A percentile compares a stretch with the other conserved stretches of the same genome.
Evolutionary conservation across 2,329 filamentous ascomycete genomes (phyloP).

Genomic region (Colletotrichum godetiae): DNA sequence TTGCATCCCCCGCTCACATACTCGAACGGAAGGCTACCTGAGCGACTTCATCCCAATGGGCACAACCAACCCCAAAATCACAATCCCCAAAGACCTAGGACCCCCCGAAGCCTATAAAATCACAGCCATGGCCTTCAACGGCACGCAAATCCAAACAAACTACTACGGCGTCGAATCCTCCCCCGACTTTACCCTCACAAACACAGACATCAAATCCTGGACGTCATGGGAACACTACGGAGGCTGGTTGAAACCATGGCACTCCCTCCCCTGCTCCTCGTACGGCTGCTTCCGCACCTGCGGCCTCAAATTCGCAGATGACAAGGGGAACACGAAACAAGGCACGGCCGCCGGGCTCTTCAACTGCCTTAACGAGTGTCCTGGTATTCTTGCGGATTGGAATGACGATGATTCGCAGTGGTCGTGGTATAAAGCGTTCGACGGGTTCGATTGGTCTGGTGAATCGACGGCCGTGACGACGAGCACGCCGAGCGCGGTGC

Average conservation of each 20-base stretch:
- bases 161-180: background rate
- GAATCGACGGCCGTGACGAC: conserved; percentile 8
- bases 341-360: conserved; percentile 4
- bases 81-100: background rate
- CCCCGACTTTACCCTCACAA: background rate
- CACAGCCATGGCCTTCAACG: conserved; percentile 2
- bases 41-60: conserved; percentile 10
- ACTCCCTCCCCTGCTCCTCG: conserved; percentile 12
- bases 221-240: conserved; percentile 7
- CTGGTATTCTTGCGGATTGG: conserved; percentile 19
- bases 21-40: conserved; percentile 5
- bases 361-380: conserved; percentile 22
- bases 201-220: conserved; percentile 11
- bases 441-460: conserved; percentile 8
- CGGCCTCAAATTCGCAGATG: conserved; percentile 18
- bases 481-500: conserved; percentile 6
- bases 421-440: conserved; percentile 9
- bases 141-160: background rate
- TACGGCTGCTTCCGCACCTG: conserved; percentile 17
- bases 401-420: background rate
- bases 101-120: background rate
- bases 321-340: conserved; percentile 6
- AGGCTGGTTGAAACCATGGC: conserved; percentile 17
- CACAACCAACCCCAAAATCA: conserved; percentile 5
- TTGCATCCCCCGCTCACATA: background rate